Conservation (phyloP, 306 rosid genomes). For the Betula pendula region DNA sequence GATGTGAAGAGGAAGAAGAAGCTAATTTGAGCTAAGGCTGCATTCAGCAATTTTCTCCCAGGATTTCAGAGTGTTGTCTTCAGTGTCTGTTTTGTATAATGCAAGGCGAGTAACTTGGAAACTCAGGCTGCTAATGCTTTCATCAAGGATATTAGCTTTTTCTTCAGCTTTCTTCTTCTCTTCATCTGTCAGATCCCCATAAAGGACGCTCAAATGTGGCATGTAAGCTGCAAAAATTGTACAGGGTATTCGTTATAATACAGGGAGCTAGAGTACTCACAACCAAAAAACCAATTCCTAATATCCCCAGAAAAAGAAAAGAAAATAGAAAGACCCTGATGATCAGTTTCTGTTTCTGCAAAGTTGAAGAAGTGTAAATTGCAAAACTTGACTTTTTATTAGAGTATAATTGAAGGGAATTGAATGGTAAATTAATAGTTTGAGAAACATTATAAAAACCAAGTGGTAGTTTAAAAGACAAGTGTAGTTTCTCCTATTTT, state of each 20-base stretch:
- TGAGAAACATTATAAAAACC: too few species aligned
- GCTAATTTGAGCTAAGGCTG: conserved; percentile 49
- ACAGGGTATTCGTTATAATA: conserved; percentile 4
- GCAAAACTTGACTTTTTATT: too few species aligned
- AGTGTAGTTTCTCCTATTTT: too few species aligned
- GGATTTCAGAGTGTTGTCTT: conserved; percentile 67
- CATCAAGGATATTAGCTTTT: conserved; percentile 53
- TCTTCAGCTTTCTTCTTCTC: conserved; percentile 69
- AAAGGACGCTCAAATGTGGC: conserved; percentile 85
- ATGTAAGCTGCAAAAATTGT: conserved; percentile 60
- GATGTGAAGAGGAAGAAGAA: background rate
- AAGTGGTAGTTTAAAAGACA: too few species aligned
- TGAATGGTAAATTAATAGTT: too few species aligned
- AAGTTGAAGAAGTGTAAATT: too few species aligned
- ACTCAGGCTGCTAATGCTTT: conserved; percentile 47
- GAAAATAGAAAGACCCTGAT: too few species aligned
- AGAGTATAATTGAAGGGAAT: too few species aligned
- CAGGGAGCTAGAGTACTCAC: background rate
- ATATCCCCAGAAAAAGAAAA: too few species aligned
- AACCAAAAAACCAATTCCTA: background rate
- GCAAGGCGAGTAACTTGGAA: conserved; percentile 68
- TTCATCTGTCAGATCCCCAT: conserved; percentile 63
- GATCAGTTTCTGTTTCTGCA: too few species aligned
- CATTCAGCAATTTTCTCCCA: conserved; percentile 85
- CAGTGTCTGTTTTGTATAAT: conserved; percentile 72